Percentiles rank a stretch among this genome's conserved stretches.
Conservation (phyloP, 768 basidiomycete species). For the Amanita phalloides region DNA sequence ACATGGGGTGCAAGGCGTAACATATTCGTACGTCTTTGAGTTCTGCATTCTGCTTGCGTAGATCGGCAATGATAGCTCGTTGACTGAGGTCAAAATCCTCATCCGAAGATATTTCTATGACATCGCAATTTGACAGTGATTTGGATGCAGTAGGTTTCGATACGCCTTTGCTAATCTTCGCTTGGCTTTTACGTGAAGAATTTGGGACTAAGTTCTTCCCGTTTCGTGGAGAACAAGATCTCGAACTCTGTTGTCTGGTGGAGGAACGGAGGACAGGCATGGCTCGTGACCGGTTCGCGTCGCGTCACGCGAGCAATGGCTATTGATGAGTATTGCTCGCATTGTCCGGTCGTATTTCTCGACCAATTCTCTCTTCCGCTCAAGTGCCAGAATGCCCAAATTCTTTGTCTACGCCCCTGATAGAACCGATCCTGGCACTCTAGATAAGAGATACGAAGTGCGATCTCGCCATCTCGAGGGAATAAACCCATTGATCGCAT, state of each 20-base stretch:
- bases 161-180: conserved; percentile 12
- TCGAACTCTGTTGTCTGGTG: too few species aligned
- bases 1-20: neutral
- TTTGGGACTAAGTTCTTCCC: neutral
- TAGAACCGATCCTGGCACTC: conserved; percentile 21
- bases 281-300: neutral
- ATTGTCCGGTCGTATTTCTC: neutral
- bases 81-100: conserved; percentile 25
- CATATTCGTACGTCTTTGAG: conserved; percentile 29
- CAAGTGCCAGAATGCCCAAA: conserved; percentile 11
- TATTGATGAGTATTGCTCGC: neutral
- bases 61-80: conserved; percentile 17
- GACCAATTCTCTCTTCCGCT: neutral
- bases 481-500: conserved; percentile 23
- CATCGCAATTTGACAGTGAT: conserved; percentile 16
- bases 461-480: conserved; percentile 32
- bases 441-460: conserved; percentile 33
- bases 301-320: conserved; percentile 32
- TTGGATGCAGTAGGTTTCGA: conserved; percentile 9
- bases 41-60: conserved; percentile 30
- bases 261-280: neutral
- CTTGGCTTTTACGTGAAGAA: neutral
- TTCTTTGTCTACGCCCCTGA: conserved; percentile 52
- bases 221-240: neutral
- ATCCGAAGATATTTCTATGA: conserved; percentile 51